Base-by-base conservation (phyloP, 768 basidiomycete genomes). In the Lactarius deliciosus region DNA sequence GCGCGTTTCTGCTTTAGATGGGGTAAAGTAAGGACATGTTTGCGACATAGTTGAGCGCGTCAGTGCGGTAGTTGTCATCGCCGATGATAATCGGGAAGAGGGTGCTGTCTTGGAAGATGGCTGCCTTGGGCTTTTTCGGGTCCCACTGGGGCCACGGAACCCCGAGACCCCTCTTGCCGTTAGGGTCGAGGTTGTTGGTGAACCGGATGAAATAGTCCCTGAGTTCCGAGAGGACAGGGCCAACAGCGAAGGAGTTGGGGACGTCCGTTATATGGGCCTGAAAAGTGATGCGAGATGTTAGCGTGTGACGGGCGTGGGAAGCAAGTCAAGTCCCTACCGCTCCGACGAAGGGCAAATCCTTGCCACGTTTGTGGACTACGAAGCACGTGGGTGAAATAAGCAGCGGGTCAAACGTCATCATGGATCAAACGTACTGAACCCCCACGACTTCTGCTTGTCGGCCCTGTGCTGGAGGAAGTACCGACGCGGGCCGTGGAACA, bases 401-500 rank as follows among this genome's bases (percentile, higher is more conserved):
- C 18, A 11, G 5, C 3, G 10, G 18, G n/a, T 22, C 28, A 0
- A 18, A 4, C 22, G 0, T 3, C 5, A 8, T 5, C 22, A 8
- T 8, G 7, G 11, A 18, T 5, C 13, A 36, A 36, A 65, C 66
- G 8, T 22, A 71, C 70, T 43, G 62, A 71, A 71, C 0, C 40
- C 60, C 68, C 68, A 71, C 0, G 70, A 64, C 10, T 57, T 57
- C 64, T 70, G 70, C 30, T 60, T 63, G 13, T 7, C 22, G 4
- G 68, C 70, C 30, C 53, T 54, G 10, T 61, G 0, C 34, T 69
- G 50, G 22, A 70, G 13, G 57, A 70, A 34, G 34, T 69, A 50
- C 2, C 70, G 57, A 34, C 68, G 68, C 6, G 70, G 68, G n/a
- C 64, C 68, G 16, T 70, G 70, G 68, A 70, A 66, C 22, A 66